A percentile compares a stretch with the other conserved stretches of the same genome.
Evolutionary conservation across 306 rosid genomes (phyloP).

Genomic region (Prunus mongolica): DNA sequence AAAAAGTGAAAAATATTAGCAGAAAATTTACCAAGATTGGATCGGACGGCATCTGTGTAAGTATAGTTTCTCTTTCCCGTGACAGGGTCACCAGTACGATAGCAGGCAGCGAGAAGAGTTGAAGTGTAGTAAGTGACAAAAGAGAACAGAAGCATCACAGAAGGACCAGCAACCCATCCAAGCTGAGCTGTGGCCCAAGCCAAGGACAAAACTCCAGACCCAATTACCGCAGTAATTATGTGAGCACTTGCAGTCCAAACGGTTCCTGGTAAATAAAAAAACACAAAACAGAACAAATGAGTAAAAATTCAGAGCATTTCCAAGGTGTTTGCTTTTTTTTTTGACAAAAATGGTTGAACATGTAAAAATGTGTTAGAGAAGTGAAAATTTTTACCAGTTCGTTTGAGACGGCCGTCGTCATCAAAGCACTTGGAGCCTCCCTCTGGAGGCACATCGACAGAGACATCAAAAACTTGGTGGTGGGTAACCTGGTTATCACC

Average conservation of each 20-base stretch:
- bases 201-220: conserved; percentile 77
- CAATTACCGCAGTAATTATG: conserved; percentile 82
- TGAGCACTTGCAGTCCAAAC: conserved; percentile 82
- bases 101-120: conserved; percentile 64
- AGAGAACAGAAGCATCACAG: conserved; percentile 64
- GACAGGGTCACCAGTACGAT: conserved; percentile 62
- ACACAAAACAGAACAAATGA: neutral
- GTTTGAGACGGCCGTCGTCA: conserved; percentile 82
- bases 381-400: conserved; percentile 52
- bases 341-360: neutral
- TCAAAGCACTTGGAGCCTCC: conserved; percentile 58
- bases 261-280: conserved; percentile 37
- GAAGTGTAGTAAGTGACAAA: conserved; percentile 80
- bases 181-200: conserved; percentile 92
- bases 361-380: neutral
- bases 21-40: conserved; percentile 53
- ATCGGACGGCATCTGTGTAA: conserved; percentile 66
- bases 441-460: conserved; percentile 42
- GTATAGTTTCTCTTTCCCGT: conserved; percentile 87
- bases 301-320: no score
- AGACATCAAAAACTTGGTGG: conserved; percentile 49
- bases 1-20: neutral
- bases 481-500: conserved; percentile 39
- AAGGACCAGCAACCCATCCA: conserved; percentile 91
- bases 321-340: no score